Evolutionary conservation across 148 eudicot species (phyloP), one percentile per base, ranked within the genome.

Genomic region (Pouteria glomerata): DNA sequence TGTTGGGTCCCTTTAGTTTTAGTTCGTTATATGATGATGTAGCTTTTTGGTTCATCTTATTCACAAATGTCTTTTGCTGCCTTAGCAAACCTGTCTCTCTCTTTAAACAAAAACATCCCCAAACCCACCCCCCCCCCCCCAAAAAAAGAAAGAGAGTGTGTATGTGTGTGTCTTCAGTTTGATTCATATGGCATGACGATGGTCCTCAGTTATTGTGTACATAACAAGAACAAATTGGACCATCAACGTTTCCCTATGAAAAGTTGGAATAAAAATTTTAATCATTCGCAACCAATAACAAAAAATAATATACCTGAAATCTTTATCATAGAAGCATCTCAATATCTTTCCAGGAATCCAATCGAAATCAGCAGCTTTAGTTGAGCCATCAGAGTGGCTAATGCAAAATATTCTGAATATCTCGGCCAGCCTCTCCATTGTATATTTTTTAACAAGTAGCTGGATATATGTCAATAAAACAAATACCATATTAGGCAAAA

Each of bases 341-440:
- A 95, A 73, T 53, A 95, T 85, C 88, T 87, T 95, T 78, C 99
- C 92, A 65, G 96, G 90, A 61, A 95, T 90, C 97, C 97, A 95
- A 74, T 84, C 92, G 78, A 85, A 90, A 45, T 80, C 89, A 70
- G 70, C 85, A 73, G 16, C 55, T 69, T 65, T 55, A 26, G 65
- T 55, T 63, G 81, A 69, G 53, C 71, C 82, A 72, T 76, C 74
- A 30, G 84, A 75, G 29, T 69, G 51, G 44, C 77, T 88, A 75
- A 77, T 73, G 83, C 96, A 88, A 80, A 81, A 85, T 39, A 69
- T 77, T 77, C 80, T 76, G 79, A 86, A 87, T 52, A 92, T 84
- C 75, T 92, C 97, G 57, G 96, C 93, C 73, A 95, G 89, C 80
- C 96, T 85, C 78, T 90, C 96, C 86, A 95, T 79, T 12, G 99